phyloP scores from a whole-genome alignment of 1,284 basidiomycete genomes.

The Exobasidium cylindrosporum region DNA sequence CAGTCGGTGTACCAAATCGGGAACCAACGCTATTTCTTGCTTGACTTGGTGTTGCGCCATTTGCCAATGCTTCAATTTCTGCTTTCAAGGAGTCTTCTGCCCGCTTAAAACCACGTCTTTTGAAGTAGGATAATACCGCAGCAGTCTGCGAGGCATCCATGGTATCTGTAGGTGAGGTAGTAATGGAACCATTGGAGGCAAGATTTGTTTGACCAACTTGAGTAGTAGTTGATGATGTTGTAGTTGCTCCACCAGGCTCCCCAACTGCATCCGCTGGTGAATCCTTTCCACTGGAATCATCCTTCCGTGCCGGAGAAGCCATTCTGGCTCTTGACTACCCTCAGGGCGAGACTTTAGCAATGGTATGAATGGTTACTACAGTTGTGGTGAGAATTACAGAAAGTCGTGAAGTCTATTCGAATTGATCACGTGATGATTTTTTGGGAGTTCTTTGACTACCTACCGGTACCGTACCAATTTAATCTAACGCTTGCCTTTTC shows the following conservation, averaged over 20 bases:
- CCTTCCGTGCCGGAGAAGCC: slow-evolving; percentile 8
- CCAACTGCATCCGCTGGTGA: neutral
- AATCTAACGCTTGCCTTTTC: too few species aligned
- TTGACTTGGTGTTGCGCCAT: slow-evolving; percentile 28
- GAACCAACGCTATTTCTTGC: slow-evolving; percentile 13
- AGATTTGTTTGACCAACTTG: neutral
- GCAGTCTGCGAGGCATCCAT: slow-evolving; percentile 4
- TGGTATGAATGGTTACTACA: too few species aligned
- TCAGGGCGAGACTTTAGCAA: too few species aligned
- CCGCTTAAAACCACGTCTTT: slow-evolving; percentile 71
- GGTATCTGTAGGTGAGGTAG: neutral
- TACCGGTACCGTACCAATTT: neutral
- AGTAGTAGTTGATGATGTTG: neutral
- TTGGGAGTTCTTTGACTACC: neutral
- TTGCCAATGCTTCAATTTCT: slow-evolving; percentile 61
- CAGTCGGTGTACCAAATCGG: slow-evolving; percentile 59
- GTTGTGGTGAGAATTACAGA: too few species aligned
- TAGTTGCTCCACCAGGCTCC: neutral
- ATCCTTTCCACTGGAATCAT: slow-evolving; percentile 2
- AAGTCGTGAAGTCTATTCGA: too few species aligned
- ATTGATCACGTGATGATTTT: too few species aligned
- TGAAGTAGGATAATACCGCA: slow-evolving; percentile 78
- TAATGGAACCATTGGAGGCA: neutral
- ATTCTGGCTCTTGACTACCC: neutral
- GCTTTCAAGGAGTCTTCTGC: slow-evolving; percentile 73